These are phyloP conservation scores for Chaetomiaceae sp. DNA, from an alignment of 2,329 filamentous ascomycete species.

Conservation along the genomic window DNA sequence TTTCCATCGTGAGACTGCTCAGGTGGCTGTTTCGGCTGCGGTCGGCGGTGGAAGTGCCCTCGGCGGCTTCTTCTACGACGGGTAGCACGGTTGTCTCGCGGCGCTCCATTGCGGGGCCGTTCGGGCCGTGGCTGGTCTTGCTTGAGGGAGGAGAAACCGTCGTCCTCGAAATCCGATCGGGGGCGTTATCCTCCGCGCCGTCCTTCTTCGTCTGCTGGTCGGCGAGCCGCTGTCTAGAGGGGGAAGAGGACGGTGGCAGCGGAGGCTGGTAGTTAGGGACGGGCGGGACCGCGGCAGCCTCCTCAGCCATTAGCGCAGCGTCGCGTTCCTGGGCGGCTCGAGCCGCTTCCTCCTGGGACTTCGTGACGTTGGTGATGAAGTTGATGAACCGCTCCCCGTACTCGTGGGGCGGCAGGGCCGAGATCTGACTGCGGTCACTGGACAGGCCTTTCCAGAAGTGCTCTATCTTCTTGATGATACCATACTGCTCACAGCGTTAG, in stretches of 20 bases:
- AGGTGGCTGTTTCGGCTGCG: constrained; percentile 49
- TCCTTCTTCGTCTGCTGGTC: not conserved
- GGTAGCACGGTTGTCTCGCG: constrained; percentile 59
- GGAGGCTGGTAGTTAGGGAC: constrained; percentile 46
- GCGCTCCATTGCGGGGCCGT: constrained; percentile 37
- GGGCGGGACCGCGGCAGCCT: constrained; percentile 42
- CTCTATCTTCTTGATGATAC: constrained; percentile 88
- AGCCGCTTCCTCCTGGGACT: constrained; percentile 78
- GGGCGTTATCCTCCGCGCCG: constrained; percentile 49
- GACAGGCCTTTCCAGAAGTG: constrained; percentile 96
- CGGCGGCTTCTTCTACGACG: constrained; percentile 85
- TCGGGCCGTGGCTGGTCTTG: constrained; percentile 28
- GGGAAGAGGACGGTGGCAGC: constrained; percentile 33
- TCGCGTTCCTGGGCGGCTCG: constrained; percentile 59
- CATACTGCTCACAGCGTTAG: constrained; percentile 59
- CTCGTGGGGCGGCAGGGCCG: constrained; percentile 80
- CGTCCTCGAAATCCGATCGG: constrained; percentile 55
- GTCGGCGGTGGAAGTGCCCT: constrained; percentile 63
- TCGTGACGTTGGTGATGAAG: constrained; percentile 87
- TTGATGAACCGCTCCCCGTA: constrained; percentile 93
- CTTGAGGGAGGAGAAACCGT: constrained; percentile 16
- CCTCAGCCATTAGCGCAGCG: constrained; percentile 48
- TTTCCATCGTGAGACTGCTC: constrained; percentile 34
- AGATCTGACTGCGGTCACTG: constrained; percentile 80
- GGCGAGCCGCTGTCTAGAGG: constrained; percentile 30